phyloP scores from a whole-genome alignment of 2,329 filamentous ascomycete genomes.

The Chrysoporthe austroafricana region DNA sequence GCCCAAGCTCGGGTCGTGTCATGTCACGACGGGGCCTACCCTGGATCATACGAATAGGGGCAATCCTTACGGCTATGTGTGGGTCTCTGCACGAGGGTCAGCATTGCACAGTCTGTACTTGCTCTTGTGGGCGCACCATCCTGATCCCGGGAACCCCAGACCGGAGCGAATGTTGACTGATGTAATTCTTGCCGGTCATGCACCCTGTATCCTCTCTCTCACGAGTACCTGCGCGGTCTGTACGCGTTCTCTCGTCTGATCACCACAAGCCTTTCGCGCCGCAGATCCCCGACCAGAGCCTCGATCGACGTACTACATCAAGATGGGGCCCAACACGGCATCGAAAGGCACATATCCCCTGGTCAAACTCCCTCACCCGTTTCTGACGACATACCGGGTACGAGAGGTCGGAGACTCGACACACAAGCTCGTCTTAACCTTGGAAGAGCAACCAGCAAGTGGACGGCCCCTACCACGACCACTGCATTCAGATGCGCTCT shows the following conservation, averaged over 20 bases:
- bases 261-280: background rate
- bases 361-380: constrained; percentile 52
- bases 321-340: constrained; percentile 30
- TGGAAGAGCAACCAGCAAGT: constrained; percentile 40
- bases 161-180: background rate
- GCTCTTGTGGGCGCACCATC: background rate
- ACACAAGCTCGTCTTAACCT: constrained; percentile 35
- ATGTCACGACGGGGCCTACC: background rate
- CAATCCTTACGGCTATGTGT: constrained; percentile 6
- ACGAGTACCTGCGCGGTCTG: background rate
- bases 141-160: background rate
- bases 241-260: background rate
- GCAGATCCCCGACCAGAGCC: too few species aligned
- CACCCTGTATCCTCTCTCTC: too few species aligned
- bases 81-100: background rate
- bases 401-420: constrained; percentile 35
- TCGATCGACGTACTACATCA: background rate
- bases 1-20: background rate
- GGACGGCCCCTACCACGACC: constrained; percentile 41
- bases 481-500: constrained; percentile 43
- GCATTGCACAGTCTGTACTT: constrained; percentile 4
- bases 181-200: background rate
- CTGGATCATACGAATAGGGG: background rate
- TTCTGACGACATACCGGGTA: constrained; percentile 48
- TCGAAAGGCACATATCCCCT: constrained; percentile 35